Evolutionary conservation across 164 flowering plant genomes (phyloP).

Genomic region (Macadamia integrifolia): DNA sequence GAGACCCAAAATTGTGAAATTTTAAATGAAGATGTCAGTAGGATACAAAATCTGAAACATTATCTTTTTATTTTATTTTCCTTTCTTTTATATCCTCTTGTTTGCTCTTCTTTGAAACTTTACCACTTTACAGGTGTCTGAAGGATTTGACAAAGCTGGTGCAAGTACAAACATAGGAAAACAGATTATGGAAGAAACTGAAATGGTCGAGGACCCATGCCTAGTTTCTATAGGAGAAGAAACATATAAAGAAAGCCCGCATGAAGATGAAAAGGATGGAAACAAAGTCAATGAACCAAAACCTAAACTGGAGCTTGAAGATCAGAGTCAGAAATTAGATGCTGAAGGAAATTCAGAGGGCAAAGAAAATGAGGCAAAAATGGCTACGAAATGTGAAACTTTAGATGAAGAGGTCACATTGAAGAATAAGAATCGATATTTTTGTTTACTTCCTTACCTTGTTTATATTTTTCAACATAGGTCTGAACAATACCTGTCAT

Average conservation of each 20-base stretch:
- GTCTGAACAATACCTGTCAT: not conserved
- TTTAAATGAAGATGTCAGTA: too few relatives aligned
- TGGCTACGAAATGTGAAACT: not conserved
- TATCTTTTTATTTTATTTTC: too few relatives aligned
- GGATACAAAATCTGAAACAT: too few relatives aligned
- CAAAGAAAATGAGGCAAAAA: not conserved
- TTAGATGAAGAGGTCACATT: constrained; percentile 14
- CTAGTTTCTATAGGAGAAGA: not conserved
- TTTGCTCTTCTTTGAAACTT: too few relatives aligned
- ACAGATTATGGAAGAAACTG: constrained; percentile 1
- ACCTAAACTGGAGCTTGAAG: constrained; percentile 12
- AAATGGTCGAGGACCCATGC: not conserved
- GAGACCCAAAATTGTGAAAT: too few relatives aligned
- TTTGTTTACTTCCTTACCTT: too few relatives aligned
- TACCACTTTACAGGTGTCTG: constrained; percentile 9
- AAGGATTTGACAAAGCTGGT: not conserved
- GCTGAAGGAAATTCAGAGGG: not conserved
- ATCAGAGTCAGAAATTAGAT: not conserved
- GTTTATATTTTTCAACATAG: too few relatives aligned
- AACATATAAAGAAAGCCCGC: constrained; percentile 10
- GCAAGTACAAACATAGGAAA: constrained; percentile 1
- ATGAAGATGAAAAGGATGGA: constrained; percentile 13
- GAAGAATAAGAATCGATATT: too few relatives aligned
- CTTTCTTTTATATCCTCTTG: too few relatives aligned
- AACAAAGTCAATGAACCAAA: not conserved